Evolutionary conservation across 2,329 filamentous ascomycete species (phyloP).

Genomic region (Neofusicoccum parvum): DNA sequence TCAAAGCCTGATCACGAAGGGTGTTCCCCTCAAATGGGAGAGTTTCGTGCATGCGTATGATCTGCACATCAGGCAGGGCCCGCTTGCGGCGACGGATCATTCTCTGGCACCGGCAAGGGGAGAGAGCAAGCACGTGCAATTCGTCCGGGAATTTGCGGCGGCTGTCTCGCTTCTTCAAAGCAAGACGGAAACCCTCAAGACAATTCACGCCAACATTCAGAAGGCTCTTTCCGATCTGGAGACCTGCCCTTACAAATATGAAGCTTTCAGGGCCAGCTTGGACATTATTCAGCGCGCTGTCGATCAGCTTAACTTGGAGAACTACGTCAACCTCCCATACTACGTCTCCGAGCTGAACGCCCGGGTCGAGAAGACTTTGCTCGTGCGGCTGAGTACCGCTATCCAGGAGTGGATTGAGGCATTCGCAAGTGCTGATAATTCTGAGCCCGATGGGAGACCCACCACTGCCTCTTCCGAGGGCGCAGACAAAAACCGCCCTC

Average conservation of each 20-base stretch:
- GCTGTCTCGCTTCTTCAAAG: constrained; percentile 85
- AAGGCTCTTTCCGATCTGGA: constrained; percentile 82
- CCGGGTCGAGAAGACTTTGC: constrained; percentile 78
- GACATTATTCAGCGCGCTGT: constrained; percentile 88
- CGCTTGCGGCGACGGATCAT: constrained; percentile 57
- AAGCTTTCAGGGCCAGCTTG: constrained; percentile 77
- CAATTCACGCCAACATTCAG: constrained; percentile 79
- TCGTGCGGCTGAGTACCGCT: constrained; percentile 80
- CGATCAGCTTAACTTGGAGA: constrained; percentile 94
- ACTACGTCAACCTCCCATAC: constrained; percentile 86
- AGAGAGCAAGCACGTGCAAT: constrained; percentile 94
- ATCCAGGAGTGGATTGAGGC: constrained; percentile 84
- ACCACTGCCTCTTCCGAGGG: constrained; percentile 41
- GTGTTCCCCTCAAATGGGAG: constrained; percentile 91
- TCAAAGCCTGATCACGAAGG: constrained; percentile 79
- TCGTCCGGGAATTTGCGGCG: constrained; percentile 88
- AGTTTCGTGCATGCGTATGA: constrained; percentile 98
- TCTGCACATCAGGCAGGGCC: constrained; percentile 71
- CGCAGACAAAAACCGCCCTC: constrained; percentile 50
- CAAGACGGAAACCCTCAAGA: constrained; percentile 78
- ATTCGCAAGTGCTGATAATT: constrained; percentile 61
- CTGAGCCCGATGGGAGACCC: constrained; percentile 53
- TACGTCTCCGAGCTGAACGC: constrained; percentile 90
- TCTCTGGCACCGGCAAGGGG: constrained; percentile 46
- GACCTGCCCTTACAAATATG: constrained; percentile 77